Conservation (phyloP, 176 grass and related monocot genomes). For the Cocos nucifera region DNA sequence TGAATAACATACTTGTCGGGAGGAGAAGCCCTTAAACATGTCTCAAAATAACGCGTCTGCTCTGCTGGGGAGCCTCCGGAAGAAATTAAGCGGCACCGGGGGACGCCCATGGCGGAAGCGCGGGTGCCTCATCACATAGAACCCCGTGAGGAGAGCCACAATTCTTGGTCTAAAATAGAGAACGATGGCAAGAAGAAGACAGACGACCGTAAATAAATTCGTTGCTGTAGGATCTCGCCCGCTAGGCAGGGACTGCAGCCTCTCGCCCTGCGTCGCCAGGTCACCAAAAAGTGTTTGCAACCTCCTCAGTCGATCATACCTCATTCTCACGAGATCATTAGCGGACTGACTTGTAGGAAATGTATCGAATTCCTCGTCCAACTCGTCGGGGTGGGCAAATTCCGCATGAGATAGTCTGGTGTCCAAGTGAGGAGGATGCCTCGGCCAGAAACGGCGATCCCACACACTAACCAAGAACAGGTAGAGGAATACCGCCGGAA, state of each 20-base stretch:
- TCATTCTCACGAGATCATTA: slow-evolving; percentile 61
- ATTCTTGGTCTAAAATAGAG: slow-evolving; percentile 70
- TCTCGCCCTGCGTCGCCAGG: slow-evolving; percentile 89
- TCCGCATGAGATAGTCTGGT: slow-evolving; percentile 69
- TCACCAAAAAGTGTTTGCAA: slow-evolving; percentile 84
- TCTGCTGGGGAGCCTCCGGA: slow-evolving; percentile 46
- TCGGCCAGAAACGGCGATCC: slow-evolving; percentile 54
- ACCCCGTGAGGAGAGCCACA: slow-evolving; percentile 55
- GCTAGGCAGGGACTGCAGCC: slow-evolving; percentile 57
- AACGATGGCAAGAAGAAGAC: slow-evolving; percentile 51
- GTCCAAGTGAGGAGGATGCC: slow-evolving; percentile 88
- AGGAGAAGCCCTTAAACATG: too few relatives aligned
- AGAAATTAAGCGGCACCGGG: slow-evolving; percentile 74
- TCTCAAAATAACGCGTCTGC: too few relatives aligned
- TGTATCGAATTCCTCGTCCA: slow-evolving; percentile 96
- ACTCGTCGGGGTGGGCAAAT: slow-evolving; percentile 57
- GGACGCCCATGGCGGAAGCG: slow-evolving; percentile 73
- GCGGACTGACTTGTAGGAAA: slow-evolving; percentile 65
- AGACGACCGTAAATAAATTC: slow-evolving; percentile 57
- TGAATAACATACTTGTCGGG: too few relatives aligned
- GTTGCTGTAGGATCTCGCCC: slow-evolving; percentile 82
- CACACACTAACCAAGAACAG: slow-evolving; percentile 82
- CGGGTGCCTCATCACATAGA: slow-evolving; percentile 69
- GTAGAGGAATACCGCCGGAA: slow-evolving; percentile 90
- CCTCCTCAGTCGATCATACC: slow-evolving; percentile 73